Conservation (phyloP, 257 asterid species). For the Schizonepeta tenuifolia region DNA sequence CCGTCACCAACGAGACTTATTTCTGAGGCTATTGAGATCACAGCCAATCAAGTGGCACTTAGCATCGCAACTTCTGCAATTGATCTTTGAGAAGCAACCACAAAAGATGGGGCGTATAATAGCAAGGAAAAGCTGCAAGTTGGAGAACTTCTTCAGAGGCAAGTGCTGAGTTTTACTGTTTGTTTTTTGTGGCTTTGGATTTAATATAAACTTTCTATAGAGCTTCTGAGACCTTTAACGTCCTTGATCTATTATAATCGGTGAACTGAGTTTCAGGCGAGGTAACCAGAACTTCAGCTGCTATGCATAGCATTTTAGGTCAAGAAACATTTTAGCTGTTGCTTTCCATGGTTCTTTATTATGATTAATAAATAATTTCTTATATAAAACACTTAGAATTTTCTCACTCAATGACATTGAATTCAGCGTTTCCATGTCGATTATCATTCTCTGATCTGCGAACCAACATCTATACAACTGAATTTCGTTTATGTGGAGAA, state of each 20-base stretch:
- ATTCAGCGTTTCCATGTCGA: not conserved
- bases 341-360: not conserved
- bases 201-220: slow-evolving; percentile 9
- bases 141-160: slow-evolving; percentile 82
- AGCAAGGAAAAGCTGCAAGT: slow-evolving; percentile 70
- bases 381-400: not conserved
- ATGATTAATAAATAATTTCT: not conserved
- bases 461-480: not conserved
- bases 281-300: slow-evolving; percentile 1
- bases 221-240: slow-evolving; percentile 14
- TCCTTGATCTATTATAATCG: slow-evolving; percentile 8
- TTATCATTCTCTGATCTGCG: not conserved
- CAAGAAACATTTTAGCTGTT: slow-evolving; percentile 19
- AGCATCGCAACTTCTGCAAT: slow-evolving; percentile 72
- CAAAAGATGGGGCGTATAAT: slow-evolving; percentile 65
- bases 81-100: slow-evolving; percentile 76
- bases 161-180: slow-evolving; percentile 32
- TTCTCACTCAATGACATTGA: not conserved
- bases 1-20: slow-evolving; percentile 61
- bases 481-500: not conserved
- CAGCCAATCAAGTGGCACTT: slow-evolving; percentile 54
- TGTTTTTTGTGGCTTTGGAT: not conserved
- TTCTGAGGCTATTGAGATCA: slow-evolving; percentile 61
- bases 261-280: slow-evolving; percentile 1
- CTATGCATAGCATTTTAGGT: not conserved